Evolutionary conservation across 306 rosid genomes (phyloP).

Genomic region (Castanopsis chinensis): DNA sequence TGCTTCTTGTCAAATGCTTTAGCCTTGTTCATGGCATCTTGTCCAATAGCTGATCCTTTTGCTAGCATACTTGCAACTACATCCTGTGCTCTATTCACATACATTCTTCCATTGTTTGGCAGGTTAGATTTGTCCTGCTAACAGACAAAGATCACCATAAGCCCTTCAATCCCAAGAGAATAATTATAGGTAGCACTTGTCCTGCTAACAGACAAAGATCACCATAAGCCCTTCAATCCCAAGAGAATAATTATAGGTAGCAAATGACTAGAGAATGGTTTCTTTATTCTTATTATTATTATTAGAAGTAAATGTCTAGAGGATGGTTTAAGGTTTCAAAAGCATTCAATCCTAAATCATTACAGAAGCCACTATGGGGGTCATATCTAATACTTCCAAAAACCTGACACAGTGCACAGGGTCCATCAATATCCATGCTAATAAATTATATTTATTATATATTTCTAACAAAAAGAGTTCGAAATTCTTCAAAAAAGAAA

Average conservation of each 20-base stretch:
- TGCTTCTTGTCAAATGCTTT: slow-evolving; percentile 97
- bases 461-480: neutral
- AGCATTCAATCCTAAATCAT: slow-evolving; percentile 5
- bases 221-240: too few relatives aligned
- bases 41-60: slow-evolving; percentile 80
- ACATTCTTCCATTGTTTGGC: slow-evolving; percentile 52
- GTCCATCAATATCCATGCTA: neutral
- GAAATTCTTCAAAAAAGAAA: neutral
- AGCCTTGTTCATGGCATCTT: slow-evolving; percentile 88
- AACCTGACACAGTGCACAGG: neutral
- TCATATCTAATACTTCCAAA: neutral
- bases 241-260: too few relatives aligned
- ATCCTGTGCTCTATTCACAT: slow-evolving; percentile 76
- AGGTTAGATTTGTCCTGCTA: slow-evolving; percentile 47
- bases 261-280: neutral
- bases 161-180: slow-evolving; percentile 10
- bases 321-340: neutral
- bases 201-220: too few relatives aligned
- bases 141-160: slow-evolving; percentile 17
- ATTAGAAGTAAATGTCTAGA: neutral
- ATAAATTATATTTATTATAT: neutral
- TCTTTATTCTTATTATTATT: too few relatives aligned
- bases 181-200: too few relatives aligned
- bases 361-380: neutral
- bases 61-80: slow-evolving; percentile 72